A percentile compares a stretch with the other conserved stretches of the same genome.
Conservation (phyloP, 495 filamentous ascomycete species). For the Polyplosphaeria fusca region DNA sequence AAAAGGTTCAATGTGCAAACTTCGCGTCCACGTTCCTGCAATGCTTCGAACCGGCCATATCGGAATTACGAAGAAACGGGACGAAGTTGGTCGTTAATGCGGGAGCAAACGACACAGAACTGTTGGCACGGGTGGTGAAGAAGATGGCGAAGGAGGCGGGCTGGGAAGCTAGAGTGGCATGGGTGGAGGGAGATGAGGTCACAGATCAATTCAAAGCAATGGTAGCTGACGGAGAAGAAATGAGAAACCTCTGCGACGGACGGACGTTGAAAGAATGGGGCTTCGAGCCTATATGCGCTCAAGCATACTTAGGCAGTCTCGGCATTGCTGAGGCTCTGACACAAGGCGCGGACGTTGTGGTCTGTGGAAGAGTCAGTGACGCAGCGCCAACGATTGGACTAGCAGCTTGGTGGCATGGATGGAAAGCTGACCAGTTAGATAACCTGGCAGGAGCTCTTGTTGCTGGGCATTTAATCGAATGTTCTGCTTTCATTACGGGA, state of each 20-base stretch:
- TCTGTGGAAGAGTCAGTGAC: slow-evolving; percentile 21
- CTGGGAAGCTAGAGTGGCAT: slow-evolving; percentile 25
- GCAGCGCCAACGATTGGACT: slow-evolving; percentile 20
- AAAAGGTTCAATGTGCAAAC: slow-evolving; percentile 18
- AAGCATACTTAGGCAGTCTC: slow-evolving; percentile 7
- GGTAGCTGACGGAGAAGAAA: slow-evolving; percentile 19
- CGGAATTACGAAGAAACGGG: slow-evolving; percentile 3
- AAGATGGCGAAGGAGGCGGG: slow-evolving; percentile 6
- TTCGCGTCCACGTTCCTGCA: slow-evolving; percentile 32
- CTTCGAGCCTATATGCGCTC: slow-evolving; percentile 7
- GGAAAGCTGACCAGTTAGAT: slow-evolving; percentile 11
- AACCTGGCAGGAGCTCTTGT: slow-evolving; percentile 15
- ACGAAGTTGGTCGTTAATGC: slow-evolving; percentile 34
- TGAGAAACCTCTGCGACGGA: slow-evolving; percentile 14
- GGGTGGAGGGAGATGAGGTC: slow-evolving; percentile 36
- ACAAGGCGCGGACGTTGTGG: slow-evolving; percentile 19
- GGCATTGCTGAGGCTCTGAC: slow-evolving; percentile 14
- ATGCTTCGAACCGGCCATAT: slow-evolving; percentile 32
- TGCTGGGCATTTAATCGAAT: slow-evolving; percentile 27
- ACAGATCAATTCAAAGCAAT: slow-evolving; percentile 17
- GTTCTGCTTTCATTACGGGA: slow-evolving; percentile 20
- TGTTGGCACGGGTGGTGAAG: slow-evolving; percentile 24
- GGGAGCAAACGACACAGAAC: slow-evolving; percentile 30
- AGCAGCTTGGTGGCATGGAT: slow-evolving; percentile 19
- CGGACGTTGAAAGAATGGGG: slow-evolving; percentile 7